These are phyloP conservation scores for Alternaria atra DNA, from an alignment of 2,329 filamentous ascomycete species.

Conservation along the genomic window DNA sequence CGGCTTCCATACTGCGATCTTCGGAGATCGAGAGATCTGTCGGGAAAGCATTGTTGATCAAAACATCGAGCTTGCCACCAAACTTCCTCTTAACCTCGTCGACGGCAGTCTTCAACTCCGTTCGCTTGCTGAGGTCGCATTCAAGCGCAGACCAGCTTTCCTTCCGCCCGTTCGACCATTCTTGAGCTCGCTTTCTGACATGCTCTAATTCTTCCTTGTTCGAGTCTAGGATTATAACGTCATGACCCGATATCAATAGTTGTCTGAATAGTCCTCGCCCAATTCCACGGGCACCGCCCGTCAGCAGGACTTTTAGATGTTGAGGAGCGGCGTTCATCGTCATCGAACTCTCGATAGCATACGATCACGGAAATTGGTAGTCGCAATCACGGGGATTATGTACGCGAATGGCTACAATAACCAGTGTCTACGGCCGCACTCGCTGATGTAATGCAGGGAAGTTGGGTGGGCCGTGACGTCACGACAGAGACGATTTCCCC, in stretches of 20 bases:
- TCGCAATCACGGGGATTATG: not conserved
- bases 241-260: constrained; percentile 54
- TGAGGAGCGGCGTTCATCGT: constrained; percentile 9
- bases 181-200: constrained; percentile 42
- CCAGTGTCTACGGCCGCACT: not conserved
- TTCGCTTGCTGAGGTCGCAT: constrained; percentile 54
- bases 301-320: constrained; percentile 47
- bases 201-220: constrained; percentile 54
- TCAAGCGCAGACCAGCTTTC: constrained; percentile 30
- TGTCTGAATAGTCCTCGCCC: constrained; percentile 57
- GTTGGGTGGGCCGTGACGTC: not conserved
- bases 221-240: constrained; percentile 57
- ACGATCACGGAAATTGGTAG: not conserved
- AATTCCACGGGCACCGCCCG: constrained; percentile 58
- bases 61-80: constrained; percentile 42
- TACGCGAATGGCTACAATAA: not conserved
- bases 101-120: constrained; percentile 49
- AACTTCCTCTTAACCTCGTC: constrained; percentile 50
- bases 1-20: constrained; percentile 43
- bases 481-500: not conserved
- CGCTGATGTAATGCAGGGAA: too few species aligned
- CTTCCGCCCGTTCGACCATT: constrained; percentile 26
- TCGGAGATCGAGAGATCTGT: constrained; percentile 38
- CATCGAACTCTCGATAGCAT: not conserved
- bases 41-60: constrained; percentile 50